These are phyloP conservation scores for Candida sojae DNA, from an alignment of 1,139 yeast species.

Conservation along the genomic window DNA sequence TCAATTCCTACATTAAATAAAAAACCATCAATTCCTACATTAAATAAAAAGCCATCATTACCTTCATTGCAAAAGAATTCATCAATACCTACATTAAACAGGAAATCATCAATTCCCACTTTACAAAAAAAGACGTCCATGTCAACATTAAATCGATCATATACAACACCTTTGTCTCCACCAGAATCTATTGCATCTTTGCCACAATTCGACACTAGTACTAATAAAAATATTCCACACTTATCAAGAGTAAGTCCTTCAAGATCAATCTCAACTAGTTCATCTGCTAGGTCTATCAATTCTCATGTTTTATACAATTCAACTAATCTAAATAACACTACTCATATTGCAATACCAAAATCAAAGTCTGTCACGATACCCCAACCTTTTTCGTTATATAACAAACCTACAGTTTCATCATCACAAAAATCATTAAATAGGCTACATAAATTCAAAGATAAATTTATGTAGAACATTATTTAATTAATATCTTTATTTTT, in stretches of 20 bases:
- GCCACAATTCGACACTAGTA: too few relatives aligned
- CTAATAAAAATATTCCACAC: slow-evolving; percentile 6
- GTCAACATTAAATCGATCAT: slow-evolving; percentile 11
- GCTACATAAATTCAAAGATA: slow-evolving; percentile 31
- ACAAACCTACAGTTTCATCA: slow-evolving; percentile 49
- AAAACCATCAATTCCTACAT: slow-evolving; percentile 16
- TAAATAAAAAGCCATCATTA: slow-evolving; percentile 21
- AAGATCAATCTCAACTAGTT: slow-evolving; percentile 10
- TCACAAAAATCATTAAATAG: slow-evolving; percentile 40
- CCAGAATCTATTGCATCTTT: slow-evolving; percentile 10
- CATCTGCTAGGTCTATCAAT: slow-evolving; percentile 4
- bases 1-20: slow-evolving; percentile 16
- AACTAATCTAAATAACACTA: slow-evolving; percentile 4
- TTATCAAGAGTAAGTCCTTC: slow-evolving; percentile 13
- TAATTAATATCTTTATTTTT: background rate
- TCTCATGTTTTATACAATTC: slow-evolving; percentile 8
- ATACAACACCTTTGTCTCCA: slow-evolving; percentile 18
- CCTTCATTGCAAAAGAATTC: slow-evolving; percentile 16
- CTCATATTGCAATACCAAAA: slow-evolving; percentile 6
- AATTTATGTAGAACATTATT: slow-evolving; percentile 21
- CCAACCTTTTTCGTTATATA: slow-evolving; percentile 32
- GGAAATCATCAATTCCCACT: slow-evolving; percentile 15
- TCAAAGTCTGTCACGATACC: slow-evolving; percentile 21
- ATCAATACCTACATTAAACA: slow-evolving; percentile 10
- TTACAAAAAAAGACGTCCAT: slow-evolving; percentile 17